Conservation (phyloP, 2,329 filamentous ascomycete species). For the Mollisia scopiformis region DNA sequence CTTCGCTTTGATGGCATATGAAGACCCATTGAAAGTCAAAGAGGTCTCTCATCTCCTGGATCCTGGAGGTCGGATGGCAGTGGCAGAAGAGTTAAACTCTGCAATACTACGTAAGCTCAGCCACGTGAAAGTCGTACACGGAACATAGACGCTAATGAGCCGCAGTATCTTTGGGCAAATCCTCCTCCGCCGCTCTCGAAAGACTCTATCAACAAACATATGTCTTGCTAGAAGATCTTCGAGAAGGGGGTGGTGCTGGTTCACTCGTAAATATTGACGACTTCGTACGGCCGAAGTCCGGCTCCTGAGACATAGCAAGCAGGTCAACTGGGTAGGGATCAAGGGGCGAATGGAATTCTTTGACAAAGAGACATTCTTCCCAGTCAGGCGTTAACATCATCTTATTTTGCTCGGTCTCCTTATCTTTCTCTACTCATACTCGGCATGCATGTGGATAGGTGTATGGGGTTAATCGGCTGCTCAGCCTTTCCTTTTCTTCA, state of each 20-base stretch:
- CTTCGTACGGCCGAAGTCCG: slow-evolving; percentile 41
- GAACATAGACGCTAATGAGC: slow-evolving; percentile 29
- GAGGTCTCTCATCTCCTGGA: slow-evolving; percentile 80
- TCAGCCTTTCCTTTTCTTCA: background rate
- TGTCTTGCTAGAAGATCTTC: slow-evolving; percentile 80
- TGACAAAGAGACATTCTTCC: background rate
- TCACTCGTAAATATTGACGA: slow-evolving; percentile 76
- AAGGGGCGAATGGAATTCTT: background rate
- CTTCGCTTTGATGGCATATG: slow-evolving; percentile 86
- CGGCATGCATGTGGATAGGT: slow-evolving; percentile 29
- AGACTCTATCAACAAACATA: slow-evolving; percentile 84
- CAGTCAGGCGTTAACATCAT: background rate
- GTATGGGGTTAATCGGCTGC: slow-evolving; percentile 11
- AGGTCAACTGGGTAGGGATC: background rate
- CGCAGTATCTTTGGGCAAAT: slow-evolving; percentile 86
- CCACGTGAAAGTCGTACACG: slow-evolving; percentile 7
- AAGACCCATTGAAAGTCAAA: slow-evolving; percentile 74
- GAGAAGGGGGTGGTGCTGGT: slow-evolving; percentile 77
- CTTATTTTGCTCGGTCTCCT: slow-evolving; percentile 15
- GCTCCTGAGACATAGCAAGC: background rate
- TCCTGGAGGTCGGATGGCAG: slow-evolving; percentile 69
- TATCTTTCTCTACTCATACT: slow-evolving; percentile 5
- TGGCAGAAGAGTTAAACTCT: slow-evolving; percentile 93
- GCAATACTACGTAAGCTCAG: slow-evolving; percentile 71
- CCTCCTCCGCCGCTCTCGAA: slow-evolving; percentile 83